A percentile compares a stretch with the other conserved stretches of the same genome.
phyloP scores from a whole-genome alignment of 2,329 filamentous ascomycete genomes.

The Neoarthrinium moseri region DNA sequence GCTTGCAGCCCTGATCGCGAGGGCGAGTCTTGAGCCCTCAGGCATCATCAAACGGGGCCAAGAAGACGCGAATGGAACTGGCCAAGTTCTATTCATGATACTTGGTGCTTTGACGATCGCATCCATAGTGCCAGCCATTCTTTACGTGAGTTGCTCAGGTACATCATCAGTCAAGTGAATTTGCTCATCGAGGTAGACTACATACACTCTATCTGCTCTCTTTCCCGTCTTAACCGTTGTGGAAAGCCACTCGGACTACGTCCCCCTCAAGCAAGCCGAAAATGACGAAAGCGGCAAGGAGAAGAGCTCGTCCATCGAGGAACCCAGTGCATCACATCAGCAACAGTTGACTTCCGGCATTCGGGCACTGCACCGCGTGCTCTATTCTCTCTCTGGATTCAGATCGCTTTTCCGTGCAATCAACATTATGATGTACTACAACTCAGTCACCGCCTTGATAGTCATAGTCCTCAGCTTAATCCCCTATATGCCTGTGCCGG shows the following conservation, averaged over 20 bases:
- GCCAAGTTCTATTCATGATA: no score
- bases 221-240: slow-evolving; percentile 52
- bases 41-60: no score
- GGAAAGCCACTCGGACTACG: slow-evolving; percentile 49
- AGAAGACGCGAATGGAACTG: no score
- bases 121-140: no score
- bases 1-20: no score
- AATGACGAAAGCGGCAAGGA: slow-evolving; percentile 12
- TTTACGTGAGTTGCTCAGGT: no score
- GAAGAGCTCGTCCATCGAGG: slow-evolving; percentile 27
- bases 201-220: slow-evolving; percentile 46
- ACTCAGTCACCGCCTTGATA: slow-evolving; percentile 30
- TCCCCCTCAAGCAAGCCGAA: slow-evolving; percentile 32
- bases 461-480: slow-evolving; percentile 39
- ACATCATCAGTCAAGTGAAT: no score
- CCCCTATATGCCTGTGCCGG: slow-evolving; percentile 33
- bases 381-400: slow-evolving; percentile 62
- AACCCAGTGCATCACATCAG: slow-evolving; percentile 22
- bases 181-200: slow-evolving; percentile 31
- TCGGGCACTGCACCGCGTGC: slow-evolving; percentile 44
- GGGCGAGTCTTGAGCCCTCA: no score
- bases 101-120: no score
- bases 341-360: slow-evolving; percentile 46
- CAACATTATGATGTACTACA: slow-evolving; percentile 39
- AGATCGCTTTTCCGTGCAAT: slow-evolving; percentile 67